These are phyloP conservation scores for Russula griseocarnosa DNA, from an alignment of 768 basidiomycete genomes.

Conservation along the genomic window DNA sequence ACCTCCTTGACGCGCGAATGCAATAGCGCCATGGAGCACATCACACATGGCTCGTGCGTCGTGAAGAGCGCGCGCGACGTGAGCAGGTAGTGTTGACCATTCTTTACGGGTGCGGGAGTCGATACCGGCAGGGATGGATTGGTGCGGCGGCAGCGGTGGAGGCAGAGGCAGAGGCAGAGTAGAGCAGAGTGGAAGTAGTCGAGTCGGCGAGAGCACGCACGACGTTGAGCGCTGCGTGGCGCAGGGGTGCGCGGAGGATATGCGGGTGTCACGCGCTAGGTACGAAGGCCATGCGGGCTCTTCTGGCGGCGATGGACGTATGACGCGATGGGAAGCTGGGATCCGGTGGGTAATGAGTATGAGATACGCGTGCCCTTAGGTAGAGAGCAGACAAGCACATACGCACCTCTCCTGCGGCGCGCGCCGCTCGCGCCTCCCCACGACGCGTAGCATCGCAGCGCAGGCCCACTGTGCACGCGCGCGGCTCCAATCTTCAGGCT, in stretches of 20 bases:
- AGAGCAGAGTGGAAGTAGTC: slow-evolving; percentile 30
- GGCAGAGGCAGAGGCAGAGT: slow-evolving; percentile 25
- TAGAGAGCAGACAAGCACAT: too few relatives aligned
- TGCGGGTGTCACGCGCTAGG: slow-evolving; percentile 67
- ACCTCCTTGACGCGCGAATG: slow-evolving; percentile 93
- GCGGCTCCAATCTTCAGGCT: slow-evolving; percentile 61
- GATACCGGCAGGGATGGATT: slow-evolving; percentile 24
- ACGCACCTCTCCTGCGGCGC: slow-evolving; percentile 56
- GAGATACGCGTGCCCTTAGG: too few relatives aligned
- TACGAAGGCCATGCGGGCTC: slow-evolving; percentile 39
- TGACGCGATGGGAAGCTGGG: slow-evolving; percentile 70
- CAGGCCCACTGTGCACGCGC: slow-evolving; percentile 72
- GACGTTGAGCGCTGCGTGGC: slow-evolving; percentile 79
- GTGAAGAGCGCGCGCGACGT: slow-evolving; percentile 81
- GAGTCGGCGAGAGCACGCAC: slow-evolving; percentile 61
- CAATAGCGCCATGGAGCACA: slow-evolving; percentile 95
- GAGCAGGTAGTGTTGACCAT: slow-evolving; percentile 82
- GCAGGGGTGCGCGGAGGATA: slow-evolving; percentile 69
- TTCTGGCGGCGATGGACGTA: slow-evolving; percentile 55
- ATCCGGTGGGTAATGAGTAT: too few relatives aligned
- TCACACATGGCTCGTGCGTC: slow-evolving; percentile 95
- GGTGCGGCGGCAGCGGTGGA: slow-evolving; percentile 6
- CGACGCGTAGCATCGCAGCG: slow-evolving; percentile 55
- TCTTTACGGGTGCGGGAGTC: slow-evolving; percentile 31
- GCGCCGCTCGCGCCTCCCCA: slow-evolving; percentile 49